Percentiles rank a stretch among this genome's conserved stretches.
Evolutionary conservation across 768 basidiomycete genomes (phyloP).

Genomic region (Pisolithus orientalis): DNA sequence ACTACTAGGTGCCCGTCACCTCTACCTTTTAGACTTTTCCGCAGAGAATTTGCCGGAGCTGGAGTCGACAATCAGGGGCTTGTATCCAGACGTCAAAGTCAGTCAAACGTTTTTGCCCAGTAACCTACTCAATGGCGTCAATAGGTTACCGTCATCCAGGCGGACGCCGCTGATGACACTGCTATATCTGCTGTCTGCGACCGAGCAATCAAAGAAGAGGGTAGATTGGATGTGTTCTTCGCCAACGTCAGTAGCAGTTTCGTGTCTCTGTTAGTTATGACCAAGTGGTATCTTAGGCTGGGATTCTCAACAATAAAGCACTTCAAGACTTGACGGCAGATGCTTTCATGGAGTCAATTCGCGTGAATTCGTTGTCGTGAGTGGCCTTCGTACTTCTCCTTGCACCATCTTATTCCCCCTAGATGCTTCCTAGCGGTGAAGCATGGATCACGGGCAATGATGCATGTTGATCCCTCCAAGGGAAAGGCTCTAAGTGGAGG

Average conservation of each 20-base stretch:
- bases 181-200: conserved; percentile 65
- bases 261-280: not conserved
- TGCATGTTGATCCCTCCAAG: conserved; percentile 51
- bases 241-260: conserved; percentile 62
- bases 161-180: conserved; percentile 77
- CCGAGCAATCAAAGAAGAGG: conserved; percentile 72
- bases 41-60: conserved; percentile 63
- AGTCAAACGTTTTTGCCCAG: not conserved
- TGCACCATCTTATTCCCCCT: no score
- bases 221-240: conserved; percentile 88
- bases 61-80: conserved; percentile 55
- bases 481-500: conserved; percentile 70
- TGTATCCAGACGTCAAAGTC: conserved; percentile 79
- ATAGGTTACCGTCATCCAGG: conserved; percentile 72
- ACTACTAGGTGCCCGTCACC: conserved; percentile 58
- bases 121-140: conserved; percentile 8
- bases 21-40: conserved; percentile 74
- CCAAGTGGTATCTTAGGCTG: conserved; percentile 47
- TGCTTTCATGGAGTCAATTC: conserved; percentile 68
- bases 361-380: conserved; percentile 68
- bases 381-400: not conserved
- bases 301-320: conserved; percentile 40
- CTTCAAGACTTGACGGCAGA: conserved; percentile 55
- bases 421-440: conserved; percentile 91
- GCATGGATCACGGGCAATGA: conserved; percentile 79